Evolutionary conservation across 2,329 filamentous ascomycete species (phyloP).

Genomic region (Pezicula neosporulosa): DNA sequence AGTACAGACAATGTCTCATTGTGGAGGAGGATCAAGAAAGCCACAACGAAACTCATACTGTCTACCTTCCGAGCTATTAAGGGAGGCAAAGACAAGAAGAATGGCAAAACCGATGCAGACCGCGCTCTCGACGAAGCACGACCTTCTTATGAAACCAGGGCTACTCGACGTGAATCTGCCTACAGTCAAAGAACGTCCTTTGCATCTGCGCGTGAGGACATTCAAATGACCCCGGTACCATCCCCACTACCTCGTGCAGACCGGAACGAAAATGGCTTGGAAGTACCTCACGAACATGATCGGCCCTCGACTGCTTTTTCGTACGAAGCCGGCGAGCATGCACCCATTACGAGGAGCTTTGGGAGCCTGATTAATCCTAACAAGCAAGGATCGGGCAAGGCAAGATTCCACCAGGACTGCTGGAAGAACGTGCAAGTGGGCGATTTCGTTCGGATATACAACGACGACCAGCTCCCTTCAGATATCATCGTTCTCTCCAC

Average conservation of each 20-base stretch:
- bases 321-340: slow-evolving; percentile 34
- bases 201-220: slow-evolving; percentile 61
- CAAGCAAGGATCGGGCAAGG: slow-evolving; percentile 61
- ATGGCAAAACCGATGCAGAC: slow-evolving; percentile 28
- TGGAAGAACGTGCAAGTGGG: slow-evolving; percentile 97
- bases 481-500: slow-evolving; percentile 91
- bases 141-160: slow-evolving; percentile 5
- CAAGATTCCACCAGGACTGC: slow-evolving; percentile 84
- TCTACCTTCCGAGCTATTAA: slow-evolving; percentile 43
- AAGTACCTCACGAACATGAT: slow-evolving; percentile 24
- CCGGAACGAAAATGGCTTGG: slow-evolving; percentile 24
- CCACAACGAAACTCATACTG: slow-evolving; percentile 44
- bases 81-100: slow-evolving; percentile 44
- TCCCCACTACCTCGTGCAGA: slow-evolving; percentile 61
- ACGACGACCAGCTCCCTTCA: slow-evolving; percentile 91
- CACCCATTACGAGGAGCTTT: slow-evolving; percentile 41
- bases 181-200: slow-evolving; percentile 43
- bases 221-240: slow-evolving; percentile 93
- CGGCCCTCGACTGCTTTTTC: slow-evolving; percentile 32
- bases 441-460: slow-evolving; percentile 95
- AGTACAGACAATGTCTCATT: slow-evolving; percentile 78
- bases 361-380: slow-evolving; percentile 73
- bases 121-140: slow-evolving; percentile 22
- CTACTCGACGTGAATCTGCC: slow-evolving; percentile 8
- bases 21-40: slow-evolving; percentile 92